These are phyloP conservation scores for Solanum etuberosum DNA, from an alignment of 257 asterid species.

Conservation along the genomic window DNA sequence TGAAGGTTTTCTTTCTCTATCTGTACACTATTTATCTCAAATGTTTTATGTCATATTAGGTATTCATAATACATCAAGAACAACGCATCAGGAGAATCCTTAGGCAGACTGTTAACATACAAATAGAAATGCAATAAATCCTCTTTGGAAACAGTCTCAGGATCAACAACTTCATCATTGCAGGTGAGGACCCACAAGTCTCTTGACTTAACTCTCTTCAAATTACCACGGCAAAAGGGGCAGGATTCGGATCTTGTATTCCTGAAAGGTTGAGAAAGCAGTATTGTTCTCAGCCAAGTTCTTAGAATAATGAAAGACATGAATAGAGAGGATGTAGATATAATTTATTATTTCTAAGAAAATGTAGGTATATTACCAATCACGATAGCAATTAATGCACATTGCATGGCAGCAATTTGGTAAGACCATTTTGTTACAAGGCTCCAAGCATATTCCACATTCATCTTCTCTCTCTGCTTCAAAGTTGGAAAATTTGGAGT, in stretches of 20 bases:
- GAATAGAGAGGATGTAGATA: background rate
- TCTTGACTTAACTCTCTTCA: slow-evolving; percentile 57
- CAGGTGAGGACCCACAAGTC: slow-evolving; percentile 84
- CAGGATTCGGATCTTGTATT: slow-evolving; percentile 71
- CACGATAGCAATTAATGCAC: slow-evolving; percentile 88
- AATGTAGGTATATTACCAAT: slow-evolving; percentile 48
- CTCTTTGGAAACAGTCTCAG: slow-evolving; percentile 39
- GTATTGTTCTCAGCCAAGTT: background rate
- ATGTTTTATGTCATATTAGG: slow-evolving; percentile 32
- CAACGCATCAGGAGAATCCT: slow-evolving; percentile 66
- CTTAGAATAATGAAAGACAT: background rate
- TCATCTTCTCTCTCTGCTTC: slow-evolving; percentile 53
- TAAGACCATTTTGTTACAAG: slow-evolving; percentile 78
- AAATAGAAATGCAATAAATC: slow-evolving; percentile 59
- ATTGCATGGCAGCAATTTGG: slow-evolving; percentile 92
- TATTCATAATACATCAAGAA: slow-evolving; percentile 71
- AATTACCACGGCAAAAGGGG: slow-evolving; percentile 82
- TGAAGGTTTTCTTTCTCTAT: slow-evolving; percentile 35
- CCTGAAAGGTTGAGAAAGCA: slow-evolving; percentile 31
- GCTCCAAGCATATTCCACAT: slow-evolving; percentile 78
- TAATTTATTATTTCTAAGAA: background rate
- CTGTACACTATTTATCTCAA: slow-evolving; percentile 19
- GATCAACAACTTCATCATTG: slow-evolving; percentile 64
- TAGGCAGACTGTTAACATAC: slow-evolving; percentile 59
- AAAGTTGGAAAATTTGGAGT: slow-evolving; percentile 5